Evolutionary conservation across 768 basidiomycete species (phyloP).

Genomic region (Tephrocybe sp.): DNA sequence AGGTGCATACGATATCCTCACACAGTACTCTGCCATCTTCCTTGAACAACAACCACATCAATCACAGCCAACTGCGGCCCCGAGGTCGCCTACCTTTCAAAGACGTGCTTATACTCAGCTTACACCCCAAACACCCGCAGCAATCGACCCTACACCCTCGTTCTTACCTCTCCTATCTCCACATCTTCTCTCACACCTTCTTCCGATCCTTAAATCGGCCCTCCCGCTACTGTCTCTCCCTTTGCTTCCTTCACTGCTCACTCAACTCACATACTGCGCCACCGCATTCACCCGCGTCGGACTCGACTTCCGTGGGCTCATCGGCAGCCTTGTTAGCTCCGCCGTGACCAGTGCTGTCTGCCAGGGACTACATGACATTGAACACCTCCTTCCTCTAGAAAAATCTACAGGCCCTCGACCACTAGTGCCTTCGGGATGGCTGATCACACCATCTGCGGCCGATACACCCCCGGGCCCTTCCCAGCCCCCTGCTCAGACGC

Average conservation of each 20-base stretch:
- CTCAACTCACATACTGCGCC: slow-evolving; percentile 92
- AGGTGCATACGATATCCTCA: slow-evolving; percentile 88
- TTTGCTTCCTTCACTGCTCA: slow-evolving; percentile 79
- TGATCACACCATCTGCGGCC: slow-evolving; percentile 37
- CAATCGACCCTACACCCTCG: slow-evolving; percentile 27
- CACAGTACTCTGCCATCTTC: slow-evolving; percentile 89
- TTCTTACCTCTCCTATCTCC: slow-evolving; percentile 68
- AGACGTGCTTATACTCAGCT: slow-evolving; percentile 6
- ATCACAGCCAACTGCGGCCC: slow-evolving; percentile 16
- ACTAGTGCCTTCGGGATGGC: slow-evolving; percentile 47
- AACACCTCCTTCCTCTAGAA: neutral
- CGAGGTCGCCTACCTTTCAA: slow-evolving; percentile 12
- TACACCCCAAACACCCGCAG: neutral
- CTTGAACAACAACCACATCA: slow-evolving; percentile 58
- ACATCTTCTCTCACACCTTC: slow-evolving; percentile 61
- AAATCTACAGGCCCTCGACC: neutral
- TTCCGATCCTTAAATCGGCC: slow-evolving; percentile 61
- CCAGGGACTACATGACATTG: slow-evolving; percentile 39
- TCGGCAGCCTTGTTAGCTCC: slow-evolving; percentile 64
- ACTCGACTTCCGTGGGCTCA: slow-evolving; percentile 77
- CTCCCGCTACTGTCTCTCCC: slow-evolving; percentile 63
- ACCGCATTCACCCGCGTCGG: slow-evolving; percentile 91
- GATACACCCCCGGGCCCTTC: slow-evolving; percentile 20
- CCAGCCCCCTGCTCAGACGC: slow-evolving; percentile 29
- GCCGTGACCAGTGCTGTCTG: slow-evolving; percentile 62